Base-by-base conservation (phyloP, 1,284 basidiomycete species). In the Hymenochaete sp. region DNA sequence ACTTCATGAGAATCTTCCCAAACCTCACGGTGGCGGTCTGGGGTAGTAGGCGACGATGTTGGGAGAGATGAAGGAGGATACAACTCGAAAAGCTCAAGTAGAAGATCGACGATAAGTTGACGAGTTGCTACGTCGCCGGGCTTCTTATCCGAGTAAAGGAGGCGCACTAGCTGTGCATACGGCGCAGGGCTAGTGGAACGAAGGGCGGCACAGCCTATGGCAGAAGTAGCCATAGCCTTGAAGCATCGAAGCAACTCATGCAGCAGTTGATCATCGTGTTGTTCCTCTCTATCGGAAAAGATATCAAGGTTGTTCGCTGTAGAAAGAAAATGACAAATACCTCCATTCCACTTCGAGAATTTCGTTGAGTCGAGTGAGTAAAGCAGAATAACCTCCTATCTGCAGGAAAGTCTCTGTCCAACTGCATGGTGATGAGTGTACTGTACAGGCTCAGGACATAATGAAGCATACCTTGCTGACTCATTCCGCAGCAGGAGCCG, bases 131-230 rank as follows among this genome's bases (percentile, higher is more conserved):
- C 72, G 44, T 98, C 95, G 32, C 95, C 95, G 0, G 95, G 95
- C 60, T 93, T 93, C 70, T 98, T 98, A 67, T 97, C 93, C 1
- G 91, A 93, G 64, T 90, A 98, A 3, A 98, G 71, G 2, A 98
- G 73, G 2, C 78, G 67, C 10, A 92, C 72, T 7, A 99, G 72
- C 49, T 90, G 83, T 1, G 74, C 70, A 60, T 92, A 97, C 0
- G 96, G 96, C 0, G 80, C 78, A 0, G 93, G 93, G 43, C 83
- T 84, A 19, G 79, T 79, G 51, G 77, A 82, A 9, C 89, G 80
- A 2, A 98, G 73, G 1, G 93, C 91, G 24, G 76, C 75, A 56
- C 77, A 86, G 10, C 83, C 85, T 28, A 92, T 86, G 7, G 83
- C 80, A 1, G 93, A 95, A 1, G 93, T 93, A 0, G 84, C 82